These are phyloP conservation scores for Sphaceloma murrayae DNA, from an alignment of 2,329 filamentous ascomycete species.

Conservation along the genomic window DNA sequence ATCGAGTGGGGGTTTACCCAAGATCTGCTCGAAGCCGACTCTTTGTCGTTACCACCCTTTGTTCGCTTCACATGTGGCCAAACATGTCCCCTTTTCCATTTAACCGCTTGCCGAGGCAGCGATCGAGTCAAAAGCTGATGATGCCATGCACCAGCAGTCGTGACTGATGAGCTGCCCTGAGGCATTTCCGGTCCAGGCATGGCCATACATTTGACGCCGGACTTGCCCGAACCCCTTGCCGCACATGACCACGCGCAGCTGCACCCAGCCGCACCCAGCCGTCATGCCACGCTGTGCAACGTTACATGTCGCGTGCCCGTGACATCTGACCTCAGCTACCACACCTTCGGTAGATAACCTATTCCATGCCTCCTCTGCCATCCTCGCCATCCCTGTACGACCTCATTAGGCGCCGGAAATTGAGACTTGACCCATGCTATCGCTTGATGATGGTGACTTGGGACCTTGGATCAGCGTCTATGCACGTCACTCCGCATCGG, in stretches of 20 bases:
- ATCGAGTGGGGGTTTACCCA: constrained; percentile 11
- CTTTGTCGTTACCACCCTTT: no score
- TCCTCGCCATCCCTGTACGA: constrained; percentile 4
- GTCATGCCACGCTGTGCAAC: constrained; percentile 11
- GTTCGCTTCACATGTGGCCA: constrained; percentile 7
- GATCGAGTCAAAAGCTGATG: no score
- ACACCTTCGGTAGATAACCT: not conserved
- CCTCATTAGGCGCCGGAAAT: constrained; percentile 1
- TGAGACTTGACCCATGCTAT: not conserved
- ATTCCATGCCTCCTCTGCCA: not conserved
- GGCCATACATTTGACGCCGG: constrained; percentile 5
- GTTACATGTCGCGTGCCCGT: constrained; percentile 6
- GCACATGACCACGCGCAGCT: constrained; percentile 12
- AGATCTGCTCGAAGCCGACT: not conserved
- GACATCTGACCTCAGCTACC: constrained; percentile 8
- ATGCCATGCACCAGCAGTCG: no score
- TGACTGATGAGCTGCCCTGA: constrained; percentile 3
- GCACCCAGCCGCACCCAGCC: constrained; percentile 1
- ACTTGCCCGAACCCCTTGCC: constrained; percentile 1
- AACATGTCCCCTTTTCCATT: not conserved
- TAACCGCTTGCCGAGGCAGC: not conserved
- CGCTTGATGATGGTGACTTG: constrained; percentile 18
- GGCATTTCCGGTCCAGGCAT: constrained; percentile 5
- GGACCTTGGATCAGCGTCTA: constrained; percentile 11
- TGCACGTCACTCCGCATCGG: not conserved